These are phyloP conservation scores for Musa acuminata DNA, from an alignment of 176 grass and related monocot genomes.

Conservation along the genomic window DNA sequence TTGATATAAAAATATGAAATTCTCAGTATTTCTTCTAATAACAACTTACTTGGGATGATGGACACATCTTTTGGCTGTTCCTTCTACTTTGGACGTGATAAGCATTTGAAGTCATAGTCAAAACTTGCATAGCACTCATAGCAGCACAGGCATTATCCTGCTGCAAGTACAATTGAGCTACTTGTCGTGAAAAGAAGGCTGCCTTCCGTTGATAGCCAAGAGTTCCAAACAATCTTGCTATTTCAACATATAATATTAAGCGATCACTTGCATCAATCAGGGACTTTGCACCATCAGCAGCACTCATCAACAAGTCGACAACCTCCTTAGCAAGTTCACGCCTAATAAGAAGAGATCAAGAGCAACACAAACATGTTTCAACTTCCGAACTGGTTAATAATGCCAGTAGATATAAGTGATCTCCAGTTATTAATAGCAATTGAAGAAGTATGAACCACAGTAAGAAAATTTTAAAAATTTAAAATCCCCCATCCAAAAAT, in stretches of 20 bases:
- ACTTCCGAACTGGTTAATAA: not conserved
- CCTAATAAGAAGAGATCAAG: constrained; percentile 36
- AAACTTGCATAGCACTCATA: constrained; percentile 95
- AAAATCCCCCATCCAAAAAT: too few relatives aligned
- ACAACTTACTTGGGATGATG: constrained; percentile 12
- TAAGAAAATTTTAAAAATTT: not conserved
- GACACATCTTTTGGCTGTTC: constrained; percentile 30
- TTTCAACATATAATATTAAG: constrained; percentile 89
- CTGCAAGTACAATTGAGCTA: constrained; percentile 93
- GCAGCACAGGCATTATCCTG: constrained; percentile 88
- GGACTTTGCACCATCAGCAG: constrained; percentile 96
- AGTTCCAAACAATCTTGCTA: constrained; percentile 86
- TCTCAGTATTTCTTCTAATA: not conserved
- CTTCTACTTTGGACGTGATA: constrained; percentile 94
- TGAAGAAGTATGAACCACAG: not conserved
- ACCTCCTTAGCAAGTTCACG: constrained; percentile 81
- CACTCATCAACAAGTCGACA: constrained; percentile 89
- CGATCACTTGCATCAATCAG: constrained; percentile 93
- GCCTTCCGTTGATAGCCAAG: constrained; percentile 93
- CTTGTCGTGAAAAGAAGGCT: constrained; percentile 97
- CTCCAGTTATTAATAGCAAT: not conserved
- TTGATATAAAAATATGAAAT: not conserved
- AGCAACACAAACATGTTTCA: not conserved
- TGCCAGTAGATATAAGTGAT: not conserved
- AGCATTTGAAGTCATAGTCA: constrained; percentile 76